phyloP scores from a whole-genome alignment of 1,284 basidiomycete species.

The Agaricales sp. region DNA sequence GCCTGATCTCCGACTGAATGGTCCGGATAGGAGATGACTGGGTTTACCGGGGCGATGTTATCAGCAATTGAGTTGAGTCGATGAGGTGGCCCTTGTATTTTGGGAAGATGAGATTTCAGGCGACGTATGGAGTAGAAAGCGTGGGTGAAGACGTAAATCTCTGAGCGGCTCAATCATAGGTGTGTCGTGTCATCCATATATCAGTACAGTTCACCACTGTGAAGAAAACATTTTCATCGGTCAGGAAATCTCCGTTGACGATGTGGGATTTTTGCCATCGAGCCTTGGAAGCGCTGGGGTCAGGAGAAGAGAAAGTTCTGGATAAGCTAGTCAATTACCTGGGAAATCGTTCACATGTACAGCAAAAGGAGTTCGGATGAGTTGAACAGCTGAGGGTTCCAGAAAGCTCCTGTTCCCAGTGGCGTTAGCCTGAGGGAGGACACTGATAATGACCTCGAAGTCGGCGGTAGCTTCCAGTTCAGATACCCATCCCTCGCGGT shows the following conservation, averaged over 20 bases:
- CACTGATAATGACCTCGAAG: not conserved
- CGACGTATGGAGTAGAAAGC: slow-evolving; percentile 26
- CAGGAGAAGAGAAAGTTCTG: not conserved
- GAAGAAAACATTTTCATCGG: not conserved
- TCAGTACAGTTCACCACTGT: not conserved
- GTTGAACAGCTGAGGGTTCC: not conserved
- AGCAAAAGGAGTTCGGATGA: not conserved
- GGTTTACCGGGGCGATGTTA: no score
- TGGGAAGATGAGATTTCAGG: not conserved
- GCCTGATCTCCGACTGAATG: no score
- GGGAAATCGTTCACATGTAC: not conserved
- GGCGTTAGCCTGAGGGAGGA: not conserved
- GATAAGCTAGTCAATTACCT: not conserved
- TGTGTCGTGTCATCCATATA: no score
- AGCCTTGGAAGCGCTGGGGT: not conserved
- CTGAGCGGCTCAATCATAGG: not conserved
- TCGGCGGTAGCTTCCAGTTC: not conserved
- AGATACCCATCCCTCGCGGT: no score
- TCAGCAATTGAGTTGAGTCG: no score
- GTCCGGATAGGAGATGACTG: no score
- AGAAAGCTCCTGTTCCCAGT: not conserved
- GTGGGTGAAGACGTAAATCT: not conserved
- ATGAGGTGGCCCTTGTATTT: not conserved
- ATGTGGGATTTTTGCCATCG: not conserved
- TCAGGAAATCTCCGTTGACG: not conserved